Conservation (phyloP, 306 rosid genomes). For the Acacia melanoxylon region DNA sequence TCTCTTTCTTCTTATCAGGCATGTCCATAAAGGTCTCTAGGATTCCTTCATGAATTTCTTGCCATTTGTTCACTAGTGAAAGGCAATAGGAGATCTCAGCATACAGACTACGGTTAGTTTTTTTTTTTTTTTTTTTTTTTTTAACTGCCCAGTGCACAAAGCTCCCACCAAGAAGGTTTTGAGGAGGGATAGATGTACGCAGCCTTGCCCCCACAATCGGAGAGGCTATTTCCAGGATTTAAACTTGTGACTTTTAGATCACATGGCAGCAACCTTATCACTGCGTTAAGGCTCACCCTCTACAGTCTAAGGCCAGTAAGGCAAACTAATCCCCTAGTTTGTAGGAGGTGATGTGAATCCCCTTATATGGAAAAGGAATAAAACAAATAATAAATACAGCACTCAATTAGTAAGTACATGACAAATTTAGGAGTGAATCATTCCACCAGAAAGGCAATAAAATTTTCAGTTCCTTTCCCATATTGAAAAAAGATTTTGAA, state of each 20-base stretch:
- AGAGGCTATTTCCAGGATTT: too few species aligned
- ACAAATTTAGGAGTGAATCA: slow-evolving; percentile 7
- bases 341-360: neutral
- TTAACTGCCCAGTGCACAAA: too few species aligned
- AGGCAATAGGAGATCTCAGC: too few species aligned
- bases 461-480: neutral
- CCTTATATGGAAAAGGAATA: slow-evolving; percentile 7
- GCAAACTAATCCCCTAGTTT: neutral
- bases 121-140: too few species aligned
- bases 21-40: neutral
- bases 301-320: neutral
- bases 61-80: neutral
- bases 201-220: too few species aligned
- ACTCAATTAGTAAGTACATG: neutral
- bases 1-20: too few species aligned
- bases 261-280: too few species aligned
- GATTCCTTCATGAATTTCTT: neutral
- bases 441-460: slow-evolving; percentile 4
- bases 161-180: too few species aligned
- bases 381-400: slow-evolving; percentile 4
- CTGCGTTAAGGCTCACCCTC: too few species aligned
- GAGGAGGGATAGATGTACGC: too few species aligned
- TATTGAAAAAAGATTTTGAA: slow-evolving; percentile 7
- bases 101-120: too few species aligned
- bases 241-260: too few species aligned